Conservation (phyloP, 2,329 filamentous ascomycete species). For the Thermomyces lanuginosus region DNA sequence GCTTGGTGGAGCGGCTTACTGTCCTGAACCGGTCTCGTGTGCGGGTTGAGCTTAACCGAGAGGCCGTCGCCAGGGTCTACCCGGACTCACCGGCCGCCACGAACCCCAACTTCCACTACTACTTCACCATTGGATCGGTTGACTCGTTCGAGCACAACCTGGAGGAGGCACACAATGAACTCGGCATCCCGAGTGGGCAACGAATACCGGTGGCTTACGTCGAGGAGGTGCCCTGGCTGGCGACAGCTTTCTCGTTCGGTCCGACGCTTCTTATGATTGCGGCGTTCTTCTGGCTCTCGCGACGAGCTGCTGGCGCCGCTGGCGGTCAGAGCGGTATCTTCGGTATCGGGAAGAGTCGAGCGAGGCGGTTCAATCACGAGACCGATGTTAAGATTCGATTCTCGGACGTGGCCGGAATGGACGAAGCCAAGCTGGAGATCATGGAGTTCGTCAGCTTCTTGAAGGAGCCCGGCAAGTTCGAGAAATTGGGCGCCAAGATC, state of each 20-base stretch:
- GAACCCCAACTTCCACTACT: conserved; percentile 64
- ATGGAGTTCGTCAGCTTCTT: conserved; percentile 99
- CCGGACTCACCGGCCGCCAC: conserved; percentile 56
- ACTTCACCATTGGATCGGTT: conserved; percentile 88
- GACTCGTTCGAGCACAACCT: conserved; percentile 82
- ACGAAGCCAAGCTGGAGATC: conserved; percentile 94
- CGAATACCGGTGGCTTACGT: conserved; percentile 85
- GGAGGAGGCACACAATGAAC: conserved; percentile 72
- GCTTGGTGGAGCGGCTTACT: conserved; percentile 79
- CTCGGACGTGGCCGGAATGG: conserved; percentile 88
- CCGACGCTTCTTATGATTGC: conserved; percentile 78
- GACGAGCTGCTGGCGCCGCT: conserved; percentile 54
- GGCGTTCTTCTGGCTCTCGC: conserved; percentile 61
- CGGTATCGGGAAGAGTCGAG: conserved; percentile 86
- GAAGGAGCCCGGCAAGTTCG: conserved; percentile 81
- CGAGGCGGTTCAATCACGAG: conserved; percentile 96
- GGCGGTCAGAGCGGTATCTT: conserved; percentile 65
- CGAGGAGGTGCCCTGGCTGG: conserved; percentile 55
- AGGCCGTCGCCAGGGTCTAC: conserved; percentile 54
- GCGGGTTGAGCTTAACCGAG: conserved; percentile 61
- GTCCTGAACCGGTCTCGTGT: conserved; percentile 65
- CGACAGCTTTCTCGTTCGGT: conserved; percentile 62
- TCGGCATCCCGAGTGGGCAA: conserved; percentile 72
- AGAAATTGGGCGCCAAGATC: conserved; percentile 92
- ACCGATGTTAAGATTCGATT: conserved; percentile 95